A percentile compares a stretch with the other conserved stretches of the same genome.
Conservation (phyloP, 306 rosid species). For the Quercus berberidifolia region DNA sequence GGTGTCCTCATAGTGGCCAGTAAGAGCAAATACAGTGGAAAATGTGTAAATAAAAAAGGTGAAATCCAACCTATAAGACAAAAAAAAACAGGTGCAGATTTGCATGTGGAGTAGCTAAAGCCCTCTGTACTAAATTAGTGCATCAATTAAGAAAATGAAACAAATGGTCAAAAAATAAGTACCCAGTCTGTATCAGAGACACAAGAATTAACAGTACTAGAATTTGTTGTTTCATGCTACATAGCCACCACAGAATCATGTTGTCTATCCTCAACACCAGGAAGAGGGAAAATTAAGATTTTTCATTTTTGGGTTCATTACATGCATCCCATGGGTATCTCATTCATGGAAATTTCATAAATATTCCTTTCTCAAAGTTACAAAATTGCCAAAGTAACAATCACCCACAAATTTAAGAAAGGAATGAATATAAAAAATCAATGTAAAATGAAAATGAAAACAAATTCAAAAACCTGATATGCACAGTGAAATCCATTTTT, state of each 20-base stretch:
- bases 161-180: not conserved
- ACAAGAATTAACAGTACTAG: not conserved
- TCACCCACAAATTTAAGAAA: constrained; percentile 3
- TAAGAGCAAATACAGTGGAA: not conserved
- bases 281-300: too few species aligned
- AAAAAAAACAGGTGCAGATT: not conserved
- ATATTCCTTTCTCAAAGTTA: not conserved
- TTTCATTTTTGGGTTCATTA: too few species aligned
- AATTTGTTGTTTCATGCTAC: not conserved
- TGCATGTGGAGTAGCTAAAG: not conserved
- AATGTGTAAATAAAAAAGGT: not conserved
- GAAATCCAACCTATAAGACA: not conserved
- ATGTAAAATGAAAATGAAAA: constrained; percentile 2
- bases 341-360: not conserved
- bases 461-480: constrained; percentile 49
- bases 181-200: not conserved
- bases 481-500: constrained; percentile 85
- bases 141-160: not conserved
- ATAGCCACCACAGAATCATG: not conserved
- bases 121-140: not conserved
- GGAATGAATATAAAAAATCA: not conserved
- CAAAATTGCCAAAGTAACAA: not conserved
- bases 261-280: not conserved
- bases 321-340: not conserved
- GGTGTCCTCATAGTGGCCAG: not conserved